phyloP scores from a whole-genome alignment of 2,329 filamentous ascomycete species.

The Xylariomycetidae sp. region DNA sequence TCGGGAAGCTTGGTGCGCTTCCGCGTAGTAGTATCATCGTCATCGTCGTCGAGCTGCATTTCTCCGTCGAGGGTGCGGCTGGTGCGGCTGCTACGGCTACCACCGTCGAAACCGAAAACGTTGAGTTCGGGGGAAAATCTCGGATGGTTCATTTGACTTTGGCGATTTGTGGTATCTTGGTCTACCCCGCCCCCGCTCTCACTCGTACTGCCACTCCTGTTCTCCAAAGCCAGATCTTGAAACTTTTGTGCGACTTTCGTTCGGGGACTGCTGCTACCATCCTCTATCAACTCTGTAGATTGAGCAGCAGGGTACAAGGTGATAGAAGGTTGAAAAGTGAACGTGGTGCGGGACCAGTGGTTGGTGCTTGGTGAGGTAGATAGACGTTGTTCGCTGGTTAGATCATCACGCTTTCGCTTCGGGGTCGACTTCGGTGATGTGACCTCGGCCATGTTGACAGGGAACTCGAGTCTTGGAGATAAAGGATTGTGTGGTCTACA shows the following conservation, averaged over 20 bases:
- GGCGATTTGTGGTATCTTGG: constrained; percentile 3
- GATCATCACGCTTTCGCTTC: constrained; percentile 42
- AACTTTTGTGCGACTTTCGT: constrained; percentile 49
- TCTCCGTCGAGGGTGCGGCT: no score
- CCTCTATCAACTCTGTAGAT: constrained; percentile 26
- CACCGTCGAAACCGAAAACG: constrained; percentile 26
- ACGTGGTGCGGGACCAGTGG: constrained; percentile 23
- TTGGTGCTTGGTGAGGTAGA: constrained; percentile 21
- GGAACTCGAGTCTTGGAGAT: no score
- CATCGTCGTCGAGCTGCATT: constrained; percentile 27
- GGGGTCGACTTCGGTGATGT: constrained; percentile 30
- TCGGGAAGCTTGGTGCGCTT: constrained; percentile 36
- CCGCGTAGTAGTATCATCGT: constrained; percentile 23
- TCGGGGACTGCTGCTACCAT: constrained; percentile 49
- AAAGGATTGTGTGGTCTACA: no score
- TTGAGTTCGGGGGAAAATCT: constrained; percentile 13
- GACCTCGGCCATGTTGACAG: constrained; percentile 18
- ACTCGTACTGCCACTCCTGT: constrained; percentile 14
- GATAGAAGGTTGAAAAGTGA: constrained; percentile 40
- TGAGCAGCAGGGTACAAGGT: constrained; percentile 13
- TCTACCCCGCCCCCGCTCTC: constrained; percentile 43
- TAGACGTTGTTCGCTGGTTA: constrained; percentile 22
- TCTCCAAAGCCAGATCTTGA: constrained; percentile 41
- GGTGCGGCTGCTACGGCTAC: constrained; percentile 6
- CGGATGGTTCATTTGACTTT: not conserved